phyloP scores from a whole-genome alignment of 2,329 filamentous ascomycete genomes.

The Arthrinium puccinioides region DNA sequence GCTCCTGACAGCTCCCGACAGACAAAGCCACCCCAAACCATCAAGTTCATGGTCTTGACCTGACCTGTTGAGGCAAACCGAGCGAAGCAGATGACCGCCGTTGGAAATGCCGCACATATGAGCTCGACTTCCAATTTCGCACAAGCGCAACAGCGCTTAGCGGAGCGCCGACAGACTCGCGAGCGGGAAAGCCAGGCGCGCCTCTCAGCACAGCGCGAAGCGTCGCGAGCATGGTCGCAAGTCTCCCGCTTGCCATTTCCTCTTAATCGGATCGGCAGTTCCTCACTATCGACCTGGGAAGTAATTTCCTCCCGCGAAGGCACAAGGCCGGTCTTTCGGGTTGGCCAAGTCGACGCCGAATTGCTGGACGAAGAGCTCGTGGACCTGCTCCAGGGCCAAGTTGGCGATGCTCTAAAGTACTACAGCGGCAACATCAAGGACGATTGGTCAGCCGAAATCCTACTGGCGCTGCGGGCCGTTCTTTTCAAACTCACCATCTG shows the following conservation, averaged over 20 bases:
- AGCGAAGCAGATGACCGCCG: no score
- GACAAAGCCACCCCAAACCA: no score
- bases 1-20: no score
- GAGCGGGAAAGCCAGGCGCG: slow-evolving; percentile 58
- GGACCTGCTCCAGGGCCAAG: slow-evolving; percentile 76
- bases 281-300: slow-evolving; percentile 56
- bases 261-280: slow-evolving; percentile 48
- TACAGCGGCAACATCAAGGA: slow-evolving; percentile 69
- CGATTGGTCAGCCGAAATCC: slow-evolving; percentile 82
- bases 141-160: slow-evolving; percentile 80
- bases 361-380: slow-evolving; percentile 90
- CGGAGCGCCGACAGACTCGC: slow-evolving; percentile 70
- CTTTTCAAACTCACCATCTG: slow-evolving; percentile 95
- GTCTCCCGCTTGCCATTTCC: slow-evolving; percentile 54
- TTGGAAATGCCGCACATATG: slow-evolving; percentile 1
- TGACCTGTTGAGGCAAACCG: no score
- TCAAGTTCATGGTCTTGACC: no score
- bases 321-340: slow-evolving; percentile 78
- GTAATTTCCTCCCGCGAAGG: slow-evolving; percentile 66
- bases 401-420: slow-evolving; percentile 82
- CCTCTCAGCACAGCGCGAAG: slow-evolving; percentile 41
- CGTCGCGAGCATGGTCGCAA: slow-evolving; percentile 48
- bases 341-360: slow-evolving; percentile 94
- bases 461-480: slow-evolving; percentile 65
- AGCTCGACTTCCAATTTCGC: slow-evolving; percentile 56